Conservation (phyloP, 352 stramenopile species). For the Phytophthora brassicae region DNA sequence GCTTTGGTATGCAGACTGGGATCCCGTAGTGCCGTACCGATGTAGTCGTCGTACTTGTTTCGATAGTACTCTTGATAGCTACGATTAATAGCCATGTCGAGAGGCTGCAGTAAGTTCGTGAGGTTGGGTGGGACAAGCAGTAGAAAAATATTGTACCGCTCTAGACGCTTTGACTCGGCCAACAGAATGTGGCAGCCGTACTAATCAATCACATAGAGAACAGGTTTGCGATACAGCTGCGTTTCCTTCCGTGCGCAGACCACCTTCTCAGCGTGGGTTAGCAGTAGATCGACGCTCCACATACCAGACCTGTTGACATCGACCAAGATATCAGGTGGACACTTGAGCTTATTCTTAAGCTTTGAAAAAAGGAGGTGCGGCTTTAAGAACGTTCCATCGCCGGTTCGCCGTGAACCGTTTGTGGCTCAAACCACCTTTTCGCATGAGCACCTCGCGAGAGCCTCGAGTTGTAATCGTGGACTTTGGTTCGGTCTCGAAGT, state of each 20-base stretch:
- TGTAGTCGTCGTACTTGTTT: slow-evolving; percentile 7
- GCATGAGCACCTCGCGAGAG: background rate
- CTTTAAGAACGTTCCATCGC: background rate
- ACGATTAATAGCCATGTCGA: slow-evolving; percentile 2
- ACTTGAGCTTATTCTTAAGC: slow-evolving; percentile 4
- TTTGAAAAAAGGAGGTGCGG: background rate
- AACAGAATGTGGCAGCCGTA: slow-evolving; percentile 15
- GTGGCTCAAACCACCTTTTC: slow-evolving; percentile 2
- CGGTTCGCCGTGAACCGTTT: background rate
- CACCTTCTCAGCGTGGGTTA: slow-evolving; percentile 3
- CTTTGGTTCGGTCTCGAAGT: slow-evolving; percentile 12
- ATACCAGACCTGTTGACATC: slow-evolving; percentile 1
- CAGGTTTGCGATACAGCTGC: slow-evolving; percentile 2
- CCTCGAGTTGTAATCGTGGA: slow-evolving; percentile 4
- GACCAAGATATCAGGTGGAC: slow-evolving; percentile 5
- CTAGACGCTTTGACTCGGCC: slow-evolving; percentile 1
- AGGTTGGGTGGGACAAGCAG: slow-evolving; percentile 6
- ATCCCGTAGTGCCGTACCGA: background rate
- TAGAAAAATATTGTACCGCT: slow-evolving; percentile 10
- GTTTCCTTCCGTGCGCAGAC: background rate
- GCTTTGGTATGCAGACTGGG: no score
- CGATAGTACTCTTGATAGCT: slow-evolving; percentile 17
- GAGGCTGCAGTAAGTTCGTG: slow-evolving; percentile 13
- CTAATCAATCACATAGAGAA: slow-evolving; percentile 7
- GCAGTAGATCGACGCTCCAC: slow-evolving; percentile 9